Conservation (phyloP, 106 monocot genomes). For the Dendrobium chrysotoxum region DNA sequence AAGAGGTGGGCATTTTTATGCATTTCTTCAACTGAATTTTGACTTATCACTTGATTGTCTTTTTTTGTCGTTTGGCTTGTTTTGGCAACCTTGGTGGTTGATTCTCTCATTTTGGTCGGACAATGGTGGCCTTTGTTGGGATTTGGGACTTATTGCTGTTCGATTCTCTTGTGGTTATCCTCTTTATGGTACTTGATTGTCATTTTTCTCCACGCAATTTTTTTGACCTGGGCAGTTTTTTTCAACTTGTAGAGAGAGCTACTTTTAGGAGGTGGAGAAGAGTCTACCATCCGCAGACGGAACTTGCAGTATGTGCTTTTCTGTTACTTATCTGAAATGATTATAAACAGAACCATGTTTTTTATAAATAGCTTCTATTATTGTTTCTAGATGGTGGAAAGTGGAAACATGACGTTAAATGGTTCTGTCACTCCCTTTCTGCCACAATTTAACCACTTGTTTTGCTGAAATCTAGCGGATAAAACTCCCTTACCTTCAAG, state of each 20-base stretch:
- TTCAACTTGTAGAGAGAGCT: conserved; percentile 65
- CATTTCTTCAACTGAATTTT: not conserved
- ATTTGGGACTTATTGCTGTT: too few species aligned
- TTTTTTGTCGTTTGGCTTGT: not conserved
- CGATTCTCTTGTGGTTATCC: too few species aligned
- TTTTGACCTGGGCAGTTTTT: not conserved
- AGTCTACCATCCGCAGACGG: conserved; percentile 85
- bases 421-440: not conserved
- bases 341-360: not conserved
- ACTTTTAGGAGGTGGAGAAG: conserved; percentile 92
- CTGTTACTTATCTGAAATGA: not conserved
- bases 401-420: not conserved
- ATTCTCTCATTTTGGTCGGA: too few species aligned
- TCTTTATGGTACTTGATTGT: not conserved
- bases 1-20: conserved; percentile 44
- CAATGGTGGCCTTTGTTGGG: too few species aligned
- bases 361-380: not conserved
- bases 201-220: not conserved
- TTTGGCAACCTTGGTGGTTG: too few species aligned
- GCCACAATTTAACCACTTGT: too few species aligned
- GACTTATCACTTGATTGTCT: not conserved
- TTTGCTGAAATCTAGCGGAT: too few species aligned
- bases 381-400: not conserved
- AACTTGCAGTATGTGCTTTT: conserved; percentile 78
- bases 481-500: too few species aligned